Evolutionary conservation across 2,329 filamentous ascomycete species (phyloP).

Genomic region (Aureobasidium melanogenum): DNA sequence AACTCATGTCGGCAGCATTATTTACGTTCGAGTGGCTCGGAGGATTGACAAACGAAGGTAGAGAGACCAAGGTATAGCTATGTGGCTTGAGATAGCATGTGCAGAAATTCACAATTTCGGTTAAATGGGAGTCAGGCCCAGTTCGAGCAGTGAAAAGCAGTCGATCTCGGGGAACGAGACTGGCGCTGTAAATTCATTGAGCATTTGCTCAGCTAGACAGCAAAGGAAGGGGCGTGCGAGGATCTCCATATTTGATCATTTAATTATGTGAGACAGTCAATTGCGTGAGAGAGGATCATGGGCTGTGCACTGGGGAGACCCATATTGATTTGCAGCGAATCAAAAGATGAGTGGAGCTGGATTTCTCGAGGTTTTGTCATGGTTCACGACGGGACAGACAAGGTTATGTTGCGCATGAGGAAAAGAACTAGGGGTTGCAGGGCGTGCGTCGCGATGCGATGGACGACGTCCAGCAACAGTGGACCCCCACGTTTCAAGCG

Average conservation of each 20-base stretch:
- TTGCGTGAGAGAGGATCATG: slow-evolving; percentile 7
- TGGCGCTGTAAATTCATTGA: too few relatives aligned
- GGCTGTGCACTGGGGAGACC: neutral
- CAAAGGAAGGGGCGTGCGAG: neutral
- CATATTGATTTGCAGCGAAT: neutral
- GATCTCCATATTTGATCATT: neutral
- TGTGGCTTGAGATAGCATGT: neutral
- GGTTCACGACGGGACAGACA: neutral
- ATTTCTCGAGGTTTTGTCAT: neutral
- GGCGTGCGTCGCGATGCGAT: neutral
- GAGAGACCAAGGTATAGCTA: neutral
- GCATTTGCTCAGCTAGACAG: neutral
- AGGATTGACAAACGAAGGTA: neutral
- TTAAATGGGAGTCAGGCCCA: neutral
- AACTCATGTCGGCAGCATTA: neutral
- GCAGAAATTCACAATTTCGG: neutral
- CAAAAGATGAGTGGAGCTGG: neutral
- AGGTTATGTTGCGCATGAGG: slow-evolving; percentile 4
- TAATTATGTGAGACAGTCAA: neutral
- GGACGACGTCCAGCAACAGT: neutral
- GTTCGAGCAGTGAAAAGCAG: neutral
- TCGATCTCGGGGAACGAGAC: neutral
- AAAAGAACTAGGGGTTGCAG: neutral
- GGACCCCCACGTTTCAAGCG: slow-evolving; percentile 5
- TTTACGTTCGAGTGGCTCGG: neutral